phyloP scores from a whole-genome alignment of 495 filamentous ascomycete genomes.

The Penicillium coffeae region DNA sequence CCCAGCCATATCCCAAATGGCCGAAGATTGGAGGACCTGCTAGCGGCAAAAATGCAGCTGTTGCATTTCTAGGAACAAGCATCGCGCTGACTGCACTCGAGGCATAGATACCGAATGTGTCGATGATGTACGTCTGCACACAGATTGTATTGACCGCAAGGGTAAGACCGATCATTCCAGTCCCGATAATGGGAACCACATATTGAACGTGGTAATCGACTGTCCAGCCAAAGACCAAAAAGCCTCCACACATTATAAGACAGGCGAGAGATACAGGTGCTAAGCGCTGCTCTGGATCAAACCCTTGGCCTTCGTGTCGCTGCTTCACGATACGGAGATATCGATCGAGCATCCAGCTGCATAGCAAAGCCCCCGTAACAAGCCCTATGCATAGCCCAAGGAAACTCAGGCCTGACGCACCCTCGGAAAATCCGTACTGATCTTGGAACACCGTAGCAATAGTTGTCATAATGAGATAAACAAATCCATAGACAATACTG shows the following conservation, averaged over 20 bases:
- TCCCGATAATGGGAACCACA: conserved; percentile 6
- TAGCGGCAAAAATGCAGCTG: conserved; percentile 7
- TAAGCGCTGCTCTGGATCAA: neutral
- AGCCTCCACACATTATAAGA: neutral
- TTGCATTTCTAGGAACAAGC: conserved; percentile 2
- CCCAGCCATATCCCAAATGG: conserved; percentile 5
- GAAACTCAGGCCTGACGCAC: conserved; percentile 3
- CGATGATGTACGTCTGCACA: conserved; percentile 5
- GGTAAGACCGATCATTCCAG: conserved; percentile 3
- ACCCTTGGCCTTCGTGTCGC: neutral
- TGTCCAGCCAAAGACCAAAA: conserved; percentile 7
- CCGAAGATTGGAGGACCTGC: conserved; percentile 3
- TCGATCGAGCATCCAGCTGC: neutral
- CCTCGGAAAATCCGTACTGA: neutral
- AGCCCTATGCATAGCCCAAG: neutral
- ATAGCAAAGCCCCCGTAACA: neutral
- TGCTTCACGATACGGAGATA: neutral
- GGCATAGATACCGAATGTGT: conserved; percentile 5
- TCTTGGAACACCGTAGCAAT: neutral
- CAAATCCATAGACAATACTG: neutral
- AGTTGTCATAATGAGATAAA: neutral
- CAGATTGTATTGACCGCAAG: conserved; percentile 2
- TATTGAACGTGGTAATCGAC: conserved; percentile 7
- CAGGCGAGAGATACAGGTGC: neutral
- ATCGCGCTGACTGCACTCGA: conserved; percentile 4